Evolutionary conservation across 805 yeast genomes (phyloP), one percentile per base, ranked within the genome.

Genomic region (Cyberlindnera maritima): DNA sequence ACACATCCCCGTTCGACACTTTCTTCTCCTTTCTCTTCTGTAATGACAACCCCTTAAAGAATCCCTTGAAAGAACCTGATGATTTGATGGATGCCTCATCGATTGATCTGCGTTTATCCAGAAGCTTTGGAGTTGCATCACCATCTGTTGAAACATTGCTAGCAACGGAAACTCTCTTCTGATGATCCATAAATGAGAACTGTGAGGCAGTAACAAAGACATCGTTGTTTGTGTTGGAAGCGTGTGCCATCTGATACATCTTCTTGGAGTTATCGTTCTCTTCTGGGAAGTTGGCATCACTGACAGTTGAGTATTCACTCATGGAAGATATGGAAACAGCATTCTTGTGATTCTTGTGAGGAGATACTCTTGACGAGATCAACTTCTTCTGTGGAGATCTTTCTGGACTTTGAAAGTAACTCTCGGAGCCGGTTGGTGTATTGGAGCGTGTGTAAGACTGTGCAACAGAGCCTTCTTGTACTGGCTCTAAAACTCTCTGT

Each of bases 151-250:
- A 17, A 17, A 20, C 21, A 11, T 33, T 39, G 32, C 46, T 43
- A 7, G 41, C 37, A 21, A 35, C 17, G 11, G 50, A 43, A 3
- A 25, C 37, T 43, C 45, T 43, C 28, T 39, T 40, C 32, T 47
- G 28, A 23, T 38, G 49, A 17, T 47, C 61, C 46, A 57, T 36
- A 11, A 61, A 48, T 9, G 65, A 57, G 23, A 70, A 61, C 44
- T 70, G 72, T 0, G 70, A 59, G 1, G 75, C 75, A 2, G 75
- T 70, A 13, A 66, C 69, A 55, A 60, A 70, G 3, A 66, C 62
- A 29, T 69, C 74, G 19, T 57, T 61, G 34, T 53, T 50, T 4
- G 63, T 52, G 5, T 40, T 41, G 3, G 59, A 49, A 9, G 33
- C 43, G 8, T 35, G 32, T 1, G 59, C 52, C 31, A 58, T 32